Base-by-base conservation (phyloP, 148 eudicot species). In the Vaccinium corymbosum region DNA sequence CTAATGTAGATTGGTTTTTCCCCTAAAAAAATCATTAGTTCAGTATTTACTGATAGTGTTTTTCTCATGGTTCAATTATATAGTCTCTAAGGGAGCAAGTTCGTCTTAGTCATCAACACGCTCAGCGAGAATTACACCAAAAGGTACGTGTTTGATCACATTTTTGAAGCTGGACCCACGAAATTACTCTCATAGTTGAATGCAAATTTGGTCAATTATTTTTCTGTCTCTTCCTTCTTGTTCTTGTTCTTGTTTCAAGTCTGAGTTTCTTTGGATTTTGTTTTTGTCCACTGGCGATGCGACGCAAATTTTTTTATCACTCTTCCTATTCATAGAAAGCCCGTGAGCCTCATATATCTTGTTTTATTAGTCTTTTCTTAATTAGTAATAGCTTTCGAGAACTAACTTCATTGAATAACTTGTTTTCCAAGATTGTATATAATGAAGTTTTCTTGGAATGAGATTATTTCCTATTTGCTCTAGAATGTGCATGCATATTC, bases 21-120 rank as follows among this genome's bases (percentile, higher is more conserved):
- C 50, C 46, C 56, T 19, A 22, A 27, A 27, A 5, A 84, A 50
- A 8, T 55, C 20, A 20, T 64, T 53, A 38, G 46, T 42, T 42
- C 46, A 42, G 4, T 42, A 3, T 42, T 52, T 52, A 62, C 22
- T 80, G 20, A 80, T 15, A 13, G 20, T 9, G 11, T n/a, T 13
- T 25, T 52, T 52, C 80, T 72, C 53, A 38, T 38, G 84, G 85
- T 73, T 81, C 81, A 59, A 49, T 9, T 59, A 88, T 85, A n/a
- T 79, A 95, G 98, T 75, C 86, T 78, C 80, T 90, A 84, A 92
- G 93, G 80, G 98, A 95, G 91, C 76, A 87, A 84, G 89, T 90
- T 77, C 94, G 98, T 81, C 86, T 87, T 72, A 88, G 85, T 83
- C 98, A 94, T 89, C 98, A 94, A 88, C 89, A 89, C 84, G 90